Conservation (phyloP, 2,329 filamentous ascomycete genomes). For the Trichoderma sp. region DNA sequence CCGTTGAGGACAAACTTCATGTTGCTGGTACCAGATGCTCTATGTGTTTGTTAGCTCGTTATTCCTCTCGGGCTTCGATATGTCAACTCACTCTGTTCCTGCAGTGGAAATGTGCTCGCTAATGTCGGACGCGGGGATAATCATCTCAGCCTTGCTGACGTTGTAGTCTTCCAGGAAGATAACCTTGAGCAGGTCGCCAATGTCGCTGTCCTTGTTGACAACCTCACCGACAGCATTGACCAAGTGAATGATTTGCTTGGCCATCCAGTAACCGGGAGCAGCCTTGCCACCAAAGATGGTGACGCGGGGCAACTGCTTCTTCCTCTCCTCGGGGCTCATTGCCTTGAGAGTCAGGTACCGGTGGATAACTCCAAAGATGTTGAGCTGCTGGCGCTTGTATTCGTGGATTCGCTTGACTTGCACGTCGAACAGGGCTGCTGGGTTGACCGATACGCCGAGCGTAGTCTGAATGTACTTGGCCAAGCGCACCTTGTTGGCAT, state of each 20-base stretch:
- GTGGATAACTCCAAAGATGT: constrained; percentile 97
- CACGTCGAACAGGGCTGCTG: constrained; percentile 86
- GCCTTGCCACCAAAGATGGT: constrained; percentile 98
- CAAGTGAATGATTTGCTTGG: constrained; percentile 96
- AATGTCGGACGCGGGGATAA: constrained; percentile 88
- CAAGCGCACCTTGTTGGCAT: constrained; percentile 88
- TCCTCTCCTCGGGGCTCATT: constrained; percentile 77
- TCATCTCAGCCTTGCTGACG: constrained; percentile 98
- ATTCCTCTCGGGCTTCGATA: background rate
- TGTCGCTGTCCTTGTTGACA: constrained; percentile 87
- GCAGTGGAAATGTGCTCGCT: constrained; percentile 99
- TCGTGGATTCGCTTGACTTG: constrained; percentile 99
- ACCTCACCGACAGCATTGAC: constrained; percentile 89
- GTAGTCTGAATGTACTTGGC: constrained; percentile 87
- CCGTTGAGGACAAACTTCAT: constrained; percentile 99
- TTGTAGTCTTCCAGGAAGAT: constrained; percentile 99
- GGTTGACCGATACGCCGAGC: constrained; percentile 79
- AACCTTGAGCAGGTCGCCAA: constrained; percentile 93
- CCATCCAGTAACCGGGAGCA: constrained; percentile 99
- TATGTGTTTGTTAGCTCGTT: constrained; percentile 28
- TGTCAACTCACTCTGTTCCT: constrained; percentile 70
- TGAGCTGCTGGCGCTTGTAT: constrained; percentile 98
- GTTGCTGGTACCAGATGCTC: constrained; percentile 83
- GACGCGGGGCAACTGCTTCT: constrained; percentile 83
- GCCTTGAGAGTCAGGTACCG: constrained; percentile 87